A percentile compares a stretch with the other conserved stretches of the same genome.
Conservation (phyloP, 2,329 filamentous ascomycete genomes). For the Hypoxylon sp. region DNA sequence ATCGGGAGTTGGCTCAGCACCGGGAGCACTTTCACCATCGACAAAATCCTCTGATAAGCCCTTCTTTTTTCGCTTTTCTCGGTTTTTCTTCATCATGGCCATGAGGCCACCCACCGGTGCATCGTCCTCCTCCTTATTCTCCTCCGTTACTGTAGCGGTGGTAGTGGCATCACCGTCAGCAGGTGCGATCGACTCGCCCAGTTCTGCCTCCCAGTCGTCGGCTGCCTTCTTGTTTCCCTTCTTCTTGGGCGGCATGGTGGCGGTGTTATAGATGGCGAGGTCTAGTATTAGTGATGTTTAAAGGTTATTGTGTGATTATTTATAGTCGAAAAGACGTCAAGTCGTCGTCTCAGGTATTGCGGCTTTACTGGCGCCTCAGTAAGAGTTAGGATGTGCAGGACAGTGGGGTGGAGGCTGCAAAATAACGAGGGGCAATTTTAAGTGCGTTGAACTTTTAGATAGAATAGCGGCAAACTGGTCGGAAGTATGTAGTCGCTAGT, state of each 20-base stretch:
- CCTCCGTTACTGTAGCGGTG: constrained; percentile 59
- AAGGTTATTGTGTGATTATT: neutral
- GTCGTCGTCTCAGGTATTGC: neutral
- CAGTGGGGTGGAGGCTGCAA: constrained; percentile 32
- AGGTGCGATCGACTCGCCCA: constrained; percentile 82
- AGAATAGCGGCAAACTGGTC: constrained; percentile 12
- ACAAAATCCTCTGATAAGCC: constrained; percentile 80
- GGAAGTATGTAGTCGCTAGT: constrained; percentile 17
- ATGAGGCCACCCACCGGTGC: constrained; percentile 77
- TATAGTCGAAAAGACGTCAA: neutral
- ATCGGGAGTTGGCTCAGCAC: constrained; percentile 60
- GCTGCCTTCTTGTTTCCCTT: constrained; percentile 87
- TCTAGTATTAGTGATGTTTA: neutral
- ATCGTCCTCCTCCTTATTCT: constrained; percentile 68
- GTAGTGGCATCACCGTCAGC: constrained; percentile 66
- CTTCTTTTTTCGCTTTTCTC: constrained; percentile 92
- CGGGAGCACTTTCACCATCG: constrained; percentile 74
- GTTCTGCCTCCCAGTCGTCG: constrained; percentile 95
- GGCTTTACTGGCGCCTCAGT: constrained; percentile 11
- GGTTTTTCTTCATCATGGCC: constrained; percentile 85
- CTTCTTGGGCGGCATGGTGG: constrained; percentile 91
- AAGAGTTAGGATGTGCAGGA: constrained; percentile 11
- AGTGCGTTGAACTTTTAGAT: constrained; percentile 12
- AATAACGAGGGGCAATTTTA: constrained; percentile 34
- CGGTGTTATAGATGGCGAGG: constrained; percentile 37